Evolutionary conservation across 208 protist genomes (phyloP), one percentile per base, ranked within the genome.

Genomic region (Strigomonas oncopelti): DNA sequence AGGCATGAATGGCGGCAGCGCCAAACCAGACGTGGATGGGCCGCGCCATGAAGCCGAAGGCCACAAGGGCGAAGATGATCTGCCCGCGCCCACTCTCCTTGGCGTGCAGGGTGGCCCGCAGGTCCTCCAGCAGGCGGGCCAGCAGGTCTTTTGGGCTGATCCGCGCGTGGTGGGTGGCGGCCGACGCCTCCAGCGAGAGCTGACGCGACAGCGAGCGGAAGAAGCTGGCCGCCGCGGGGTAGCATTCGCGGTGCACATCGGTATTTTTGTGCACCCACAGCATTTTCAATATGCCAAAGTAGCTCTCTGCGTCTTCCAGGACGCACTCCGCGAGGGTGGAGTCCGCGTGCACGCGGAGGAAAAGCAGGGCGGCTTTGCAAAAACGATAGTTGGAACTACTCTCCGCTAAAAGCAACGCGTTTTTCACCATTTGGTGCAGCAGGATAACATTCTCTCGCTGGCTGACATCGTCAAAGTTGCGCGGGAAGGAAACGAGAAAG

Each of bases 261-360:
- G 61, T 73, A 69, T 90, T 87, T 48, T 69, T 71, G 71, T 90
- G 84, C 58, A 29, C n/a, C 80, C 80, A 85, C 8, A 90, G 69
- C 22, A 8, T 31, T 27, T 45, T 11, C 63, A 90, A 45, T 14
- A 69, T 18, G 0, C 51, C 36, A 11, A 65, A 61, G 52, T 72
- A 77, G 54, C 78, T 57, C 4, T 27, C 24, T 18, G 79, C 69
- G 65, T 76, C 72, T 14, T 54, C 14, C 25, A 68, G 25, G 36
- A 80, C 61, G 63, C 62, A 81, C 56, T 66, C 75, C 14, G 72
- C 74, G 14, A 88, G 66, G 22, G 54, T 46, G 25, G 48, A 46
- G 20, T 54, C 42, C 28, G 74, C 69, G 56, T 71, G 65, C 7
- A 48, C 25, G 24, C 53, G 66, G 22, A 90, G 71, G 22, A 90